phyloP scores from a whole-genome alignment of 1,284 basidiomycete species.

The Cutaneotrichosporon sp. region DNA sequence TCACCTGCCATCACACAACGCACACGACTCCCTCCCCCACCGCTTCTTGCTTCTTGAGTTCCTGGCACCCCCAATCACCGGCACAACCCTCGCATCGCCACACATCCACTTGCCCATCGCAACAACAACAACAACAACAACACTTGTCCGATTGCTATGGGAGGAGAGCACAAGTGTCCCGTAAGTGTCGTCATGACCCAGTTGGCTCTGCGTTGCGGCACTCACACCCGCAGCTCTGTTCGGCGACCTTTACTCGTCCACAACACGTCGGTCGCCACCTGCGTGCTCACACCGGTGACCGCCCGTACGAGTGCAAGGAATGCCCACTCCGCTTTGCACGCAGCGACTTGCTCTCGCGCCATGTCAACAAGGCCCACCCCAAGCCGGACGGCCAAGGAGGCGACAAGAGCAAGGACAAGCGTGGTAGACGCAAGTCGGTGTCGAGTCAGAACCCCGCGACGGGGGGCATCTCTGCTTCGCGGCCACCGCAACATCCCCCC shows the following conservation, averaged over 20 bases:
- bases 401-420: conserved; percentile 36
- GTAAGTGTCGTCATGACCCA: conserved; percentile 10
- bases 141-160: conserved; percentile 12
- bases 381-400: conserved; percentile 60
- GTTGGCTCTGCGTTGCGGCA: background rate
- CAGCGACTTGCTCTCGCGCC: conserved; percentile 81
- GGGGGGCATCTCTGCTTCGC: conserved; percentile 3
- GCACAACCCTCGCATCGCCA: background rate
- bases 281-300: conserved; percentile 88
- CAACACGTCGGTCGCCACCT: conserved; percentile 89
- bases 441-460: conserved; percentile 3
- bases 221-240: conserved; percentile 59
- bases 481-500: background rate
- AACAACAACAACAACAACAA: background rate
- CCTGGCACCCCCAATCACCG: background rate
- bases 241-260: conserved; percentile 82
- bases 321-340: conserved; percentile 87
- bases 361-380: conserved; percentile 86
- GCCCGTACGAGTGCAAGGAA: conserved; percentile 84
- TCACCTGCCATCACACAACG: background rate
- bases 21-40: background rate
- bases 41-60: background rate
- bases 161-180: conserved; percentile 32
- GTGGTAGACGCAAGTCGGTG: conserved; percentile 31
- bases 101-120: background rate